Evolutionary conservation across 1,284 basidiomycete species (phyloP).

Genomic region (Hypsizygus ulmarius): DNA sequence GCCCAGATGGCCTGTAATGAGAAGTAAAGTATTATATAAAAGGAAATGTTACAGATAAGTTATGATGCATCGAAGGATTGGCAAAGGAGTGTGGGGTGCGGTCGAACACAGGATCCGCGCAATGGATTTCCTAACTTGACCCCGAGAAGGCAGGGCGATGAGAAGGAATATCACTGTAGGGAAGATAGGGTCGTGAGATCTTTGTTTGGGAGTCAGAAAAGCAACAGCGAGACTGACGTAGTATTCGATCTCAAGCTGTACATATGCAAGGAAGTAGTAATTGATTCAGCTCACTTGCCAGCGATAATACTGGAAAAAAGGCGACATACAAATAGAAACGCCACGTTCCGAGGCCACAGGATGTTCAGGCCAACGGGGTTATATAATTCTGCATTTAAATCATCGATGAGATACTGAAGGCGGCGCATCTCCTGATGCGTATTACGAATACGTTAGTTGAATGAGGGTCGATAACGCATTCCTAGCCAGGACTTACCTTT

Average conservation of each 20-base stretch:
- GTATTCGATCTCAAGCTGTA: conserved; percentile 77
- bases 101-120: not conserved
- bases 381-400: conserved; percentile 65
- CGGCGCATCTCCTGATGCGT: conserved; percentile 84
- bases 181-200: conserved; percentile 4
- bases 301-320: conserved; percentile 8
- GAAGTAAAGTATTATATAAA: conserved; percentile 1
- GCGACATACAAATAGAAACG: conserved; percentile 76
- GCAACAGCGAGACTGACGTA: conserved; percentile 43
- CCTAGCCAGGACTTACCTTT: conserved; percentile 51
- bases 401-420: conserved; percentile 56
- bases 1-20: not conserved
- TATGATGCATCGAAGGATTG: conserved; percentile 3
- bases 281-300: conserved; percentile 11
- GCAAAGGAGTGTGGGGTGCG: not conserved
- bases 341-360: conserved; percentile 74
- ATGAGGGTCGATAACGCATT: no score
- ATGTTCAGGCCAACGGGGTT: conserved; percentile 82
- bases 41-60: conserved; percentile 4
- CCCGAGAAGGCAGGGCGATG: not conserved
- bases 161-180: conserved; percentile 16
- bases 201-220: conserved; percentile 4
- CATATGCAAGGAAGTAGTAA: not conserved
- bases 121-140: not conserved
- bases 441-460: no score